These are phyloP conservation scores for Entomortierella lignicola DNA, from an alignment of 192 early-diverging fungal species.

Conservation along the genomic window DNA sequence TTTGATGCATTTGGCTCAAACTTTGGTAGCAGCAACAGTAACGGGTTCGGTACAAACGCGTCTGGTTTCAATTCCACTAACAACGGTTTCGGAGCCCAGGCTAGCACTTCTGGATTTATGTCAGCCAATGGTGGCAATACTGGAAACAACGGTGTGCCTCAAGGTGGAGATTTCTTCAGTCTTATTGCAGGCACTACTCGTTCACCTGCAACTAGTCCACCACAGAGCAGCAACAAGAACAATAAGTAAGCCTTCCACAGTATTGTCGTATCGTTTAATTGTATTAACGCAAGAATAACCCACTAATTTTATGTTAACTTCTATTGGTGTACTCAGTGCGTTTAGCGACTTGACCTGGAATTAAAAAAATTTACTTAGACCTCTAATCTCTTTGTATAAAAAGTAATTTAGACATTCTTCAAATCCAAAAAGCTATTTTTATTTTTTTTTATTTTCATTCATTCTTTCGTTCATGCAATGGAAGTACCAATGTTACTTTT, in stretches of 20 bases:
- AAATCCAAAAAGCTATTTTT: background rate
- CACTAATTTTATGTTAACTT: too few species aligned
- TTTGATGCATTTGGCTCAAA: constrained; percentile 37
- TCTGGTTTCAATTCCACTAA: constrained; percentile 3
- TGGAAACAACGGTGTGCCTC: constrained; percentile 18
- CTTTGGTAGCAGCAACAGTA: constrained; percentile 3
- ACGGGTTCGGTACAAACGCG: constrained; percentile 2
- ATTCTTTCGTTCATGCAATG: background rate
- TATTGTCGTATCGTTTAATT: too few species aligned
- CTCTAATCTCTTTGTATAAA: background rate
- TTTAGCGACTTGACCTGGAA: constrained; percentile 52
- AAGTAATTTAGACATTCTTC: background rate
- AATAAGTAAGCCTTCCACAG: constrained; percentile 44
- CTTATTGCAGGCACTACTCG: constrained; percentile 29
- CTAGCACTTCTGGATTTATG: constrained; percentile 5
- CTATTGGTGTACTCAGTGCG: too few species aligned
- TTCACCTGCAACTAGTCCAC: constrained; percentile 19
- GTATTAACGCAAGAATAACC: too few species aligned
- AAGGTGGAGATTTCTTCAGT: constrained; percentile 47
- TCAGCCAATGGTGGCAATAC: background rate
- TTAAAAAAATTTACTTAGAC: background rate
- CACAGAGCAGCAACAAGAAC: constrained; percentile 34
- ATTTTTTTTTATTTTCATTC: background rate
- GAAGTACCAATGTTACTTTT: background rate
- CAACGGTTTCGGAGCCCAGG: constrained; percentile 9